A percentile compares a stretch with the other conserved stretches of the same genome.
Evolutionary conservation across 1,139 yeast genomes (phyloP).

Genomic region (Yamadazyma trypodendri): DNA sequence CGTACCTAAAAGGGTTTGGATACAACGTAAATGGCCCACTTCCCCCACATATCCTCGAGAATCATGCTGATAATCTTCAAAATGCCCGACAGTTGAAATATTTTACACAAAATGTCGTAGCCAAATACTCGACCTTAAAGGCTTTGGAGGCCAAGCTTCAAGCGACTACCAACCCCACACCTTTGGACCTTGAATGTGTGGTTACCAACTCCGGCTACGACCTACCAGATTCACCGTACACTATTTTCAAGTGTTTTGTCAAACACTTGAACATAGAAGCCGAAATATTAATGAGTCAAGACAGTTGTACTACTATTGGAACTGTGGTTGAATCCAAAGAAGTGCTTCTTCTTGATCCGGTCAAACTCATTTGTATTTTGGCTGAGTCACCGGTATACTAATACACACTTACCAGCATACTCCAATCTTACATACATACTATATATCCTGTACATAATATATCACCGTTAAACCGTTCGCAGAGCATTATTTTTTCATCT

Average conservation of each 20-base stretch:
- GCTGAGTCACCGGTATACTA: constrained; percentile 10
- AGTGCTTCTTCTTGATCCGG: constrained; percentile 36
- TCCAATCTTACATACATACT: no score
- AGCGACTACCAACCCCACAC: not conserved
- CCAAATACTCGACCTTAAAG: constrained; percentile 25
- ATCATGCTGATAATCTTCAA: constrained; percentile 18
- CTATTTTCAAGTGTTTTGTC: constrained; percentile 37
- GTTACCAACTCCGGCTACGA: constrained; percentile 25
- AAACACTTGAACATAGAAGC: constrained; percentile 46
- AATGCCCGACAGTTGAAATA: constrained; percentile 16
- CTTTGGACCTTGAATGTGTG: constrained; percentile 22
- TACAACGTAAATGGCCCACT: constrained; percentile 37
- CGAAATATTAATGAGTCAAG: constrained; percentile 23
- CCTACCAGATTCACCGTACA: constrained; percentile 11
- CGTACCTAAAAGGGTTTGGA: constrained; percentile 33
- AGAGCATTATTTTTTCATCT: not conserved
- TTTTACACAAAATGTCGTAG: constrained; percentile 6
- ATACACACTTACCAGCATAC: not conserved
- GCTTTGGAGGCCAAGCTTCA: constrained; percentile 20
- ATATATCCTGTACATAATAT: constrained; percentile 2
- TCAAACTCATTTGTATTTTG: constrained; percentile 34
- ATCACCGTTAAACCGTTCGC: no score
- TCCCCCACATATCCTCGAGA: constrained; percentile 14
- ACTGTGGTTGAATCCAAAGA: constrained; percentile 39
- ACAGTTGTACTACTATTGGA: constrained; percentile 35